Percentiles rank a stretch among this genome's conserved stretches.
Conservation (phyloP, 2,329 filamentous ascomycete species). For the Colletotrichum echinochloae region DNA sequence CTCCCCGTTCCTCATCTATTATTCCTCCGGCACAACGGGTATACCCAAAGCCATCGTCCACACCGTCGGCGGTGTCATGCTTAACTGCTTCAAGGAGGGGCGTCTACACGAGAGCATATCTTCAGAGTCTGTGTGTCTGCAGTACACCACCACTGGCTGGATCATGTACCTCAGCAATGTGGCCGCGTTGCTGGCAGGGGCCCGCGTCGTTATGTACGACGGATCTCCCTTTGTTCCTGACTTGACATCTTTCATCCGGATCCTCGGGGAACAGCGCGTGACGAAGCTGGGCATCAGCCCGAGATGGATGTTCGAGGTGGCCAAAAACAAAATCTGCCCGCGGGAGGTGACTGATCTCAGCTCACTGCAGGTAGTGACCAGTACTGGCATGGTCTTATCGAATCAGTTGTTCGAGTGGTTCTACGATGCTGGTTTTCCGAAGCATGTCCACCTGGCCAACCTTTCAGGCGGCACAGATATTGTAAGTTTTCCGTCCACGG, state of each 20-base stretch:
- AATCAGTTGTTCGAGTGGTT: conserved; percentile 84
- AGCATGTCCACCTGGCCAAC: conserved; percentile 75
- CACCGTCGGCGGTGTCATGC: conserved; percentile 72
- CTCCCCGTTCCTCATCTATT: conserved; percentile 83
- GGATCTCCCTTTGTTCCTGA: conserved; percentile 84
- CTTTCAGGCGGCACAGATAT: conserved; percentile 85
- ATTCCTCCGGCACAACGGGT: conserved; percentile 85
- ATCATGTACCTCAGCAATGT: conserved; percentile 85
- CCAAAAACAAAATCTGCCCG: conserved; percentile 72
- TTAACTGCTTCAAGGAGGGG: conserved; percentile 70
- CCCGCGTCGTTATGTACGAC: conserved; percentile 79
- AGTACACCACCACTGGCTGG: conserved; percentile 81
- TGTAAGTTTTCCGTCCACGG: conserved; percentile 54
- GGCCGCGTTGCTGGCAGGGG: conserved; percentile 69
- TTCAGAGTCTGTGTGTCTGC: conserved; percentile 58
- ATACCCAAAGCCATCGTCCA: conserved; percentile 90
- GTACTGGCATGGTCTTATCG: conserved; percentile 85
- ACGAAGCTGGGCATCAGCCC: conserved; percentile 83
- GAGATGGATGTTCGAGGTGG: conserved; percentile 79
- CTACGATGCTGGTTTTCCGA: conserved; percentile 77
- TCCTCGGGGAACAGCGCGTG: conserved; percentile 72
- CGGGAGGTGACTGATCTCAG: conserved; percentile 72
- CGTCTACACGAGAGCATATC: conserved; percentile 59
- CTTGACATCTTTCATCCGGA: conserved; percentile 69
- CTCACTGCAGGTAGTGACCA: conserved; percentile 70